These are phyloP conservation scores for Pyrus hybrid DNA, from an alignment of 331 rosid genomes.

Conservation along the genomic window DNA sequence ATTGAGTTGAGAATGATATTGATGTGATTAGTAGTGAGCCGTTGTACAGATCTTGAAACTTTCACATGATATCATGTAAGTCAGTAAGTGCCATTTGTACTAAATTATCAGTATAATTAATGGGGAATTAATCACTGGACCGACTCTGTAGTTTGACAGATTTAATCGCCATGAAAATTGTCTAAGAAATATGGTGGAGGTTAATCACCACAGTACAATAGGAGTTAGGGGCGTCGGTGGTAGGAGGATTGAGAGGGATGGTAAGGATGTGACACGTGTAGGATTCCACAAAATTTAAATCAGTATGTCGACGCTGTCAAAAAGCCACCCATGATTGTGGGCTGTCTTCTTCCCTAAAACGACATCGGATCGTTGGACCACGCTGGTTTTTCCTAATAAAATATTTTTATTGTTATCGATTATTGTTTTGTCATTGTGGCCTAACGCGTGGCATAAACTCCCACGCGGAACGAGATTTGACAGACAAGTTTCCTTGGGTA, in stretches of 20 bases:
- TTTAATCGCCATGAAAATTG: not conserved
- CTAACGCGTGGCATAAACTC: not conserved
- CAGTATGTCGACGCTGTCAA: not conserved
- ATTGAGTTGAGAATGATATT: no score
- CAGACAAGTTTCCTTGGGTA: not conserved
- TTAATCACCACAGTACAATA: no score
- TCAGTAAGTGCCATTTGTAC: no score
- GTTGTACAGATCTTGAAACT: accelerated
- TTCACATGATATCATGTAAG: no score
- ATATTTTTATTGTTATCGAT: not conserved
- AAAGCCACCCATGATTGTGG: not conserved
- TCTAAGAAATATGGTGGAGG: not conserved
- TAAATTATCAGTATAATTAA: no score
- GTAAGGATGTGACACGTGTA: not conserved
- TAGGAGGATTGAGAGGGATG: not conserved
- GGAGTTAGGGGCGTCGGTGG: not conserved
- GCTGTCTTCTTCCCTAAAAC: not conserved
- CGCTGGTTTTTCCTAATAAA: not conserved
- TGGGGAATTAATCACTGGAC: no score
- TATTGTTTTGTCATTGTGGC: no score
- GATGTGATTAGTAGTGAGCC: no score
- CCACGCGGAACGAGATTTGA: not conserved
- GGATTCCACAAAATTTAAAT: not conserved
- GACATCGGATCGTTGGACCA: not conserved
- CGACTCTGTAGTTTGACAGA: no score